Evolutionary conservation across 768 basidiomycete genomes (phyloP), one percentile per base, ranked within the genome.

Genomic region (Russula brevipes): DNA sequence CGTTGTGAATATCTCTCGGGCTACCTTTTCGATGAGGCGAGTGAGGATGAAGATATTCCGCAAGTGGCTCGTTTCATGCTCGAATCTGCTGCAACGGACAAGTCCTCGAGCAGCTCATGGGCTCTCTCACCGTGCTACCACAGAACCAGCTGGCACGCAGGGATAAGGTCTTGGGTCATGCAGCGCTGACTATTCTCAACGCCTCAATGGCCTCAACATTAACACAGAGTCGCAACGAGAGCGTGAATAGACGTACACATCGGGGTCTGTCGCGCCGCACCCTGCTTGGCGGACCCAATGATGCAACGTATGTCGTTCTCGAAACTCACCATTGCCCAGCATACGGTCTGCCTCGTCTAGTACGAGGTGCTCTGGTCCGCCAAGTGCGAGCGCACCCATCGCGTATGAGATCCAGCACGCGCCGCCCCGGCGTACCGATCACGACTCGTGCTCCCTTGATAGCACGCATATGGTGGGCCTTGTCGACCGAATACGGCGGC

Each of bases 271-370:
- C 94, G 82, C 61, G 83, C 81, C n/a, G 79, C 73, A 42, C 81
- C 79, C 71, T 84, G 84, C 76, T 86, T 82, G 2, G 87, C 85
- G 60, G 81, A 78, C 8, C 82, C 85, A 65, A 98, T 94, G 71
- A 99, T 98, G 64, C 80, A 84, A 57, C 93, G 80, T 63, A 98
- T 97, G 72, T 98, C 97, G 70, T 98, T 97, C 73, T 99, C 97
- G 72, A 99, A 99, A 0, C 96, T 96, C 74, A 0, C 96, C 97
- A 73, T 89, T 94, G 73, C 98, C 97, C 54, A 99, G 80, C 96
- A 98, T 98, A 55, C 96, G 82, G 76, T 98, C 96, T 6, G 97
- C 97, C 77, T 99, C 97, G 72, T 99, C 97, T 64, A 99, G 78
- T 10, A 98, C 96, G 24, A 98, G 79, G 76, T 95, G 98, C 47